A percentile compares a stretch with the other conserved stretches of the same genome.
Conservation (phyloP, 306 rosid genomes). For the peach (Prunus persica) region DNA sequence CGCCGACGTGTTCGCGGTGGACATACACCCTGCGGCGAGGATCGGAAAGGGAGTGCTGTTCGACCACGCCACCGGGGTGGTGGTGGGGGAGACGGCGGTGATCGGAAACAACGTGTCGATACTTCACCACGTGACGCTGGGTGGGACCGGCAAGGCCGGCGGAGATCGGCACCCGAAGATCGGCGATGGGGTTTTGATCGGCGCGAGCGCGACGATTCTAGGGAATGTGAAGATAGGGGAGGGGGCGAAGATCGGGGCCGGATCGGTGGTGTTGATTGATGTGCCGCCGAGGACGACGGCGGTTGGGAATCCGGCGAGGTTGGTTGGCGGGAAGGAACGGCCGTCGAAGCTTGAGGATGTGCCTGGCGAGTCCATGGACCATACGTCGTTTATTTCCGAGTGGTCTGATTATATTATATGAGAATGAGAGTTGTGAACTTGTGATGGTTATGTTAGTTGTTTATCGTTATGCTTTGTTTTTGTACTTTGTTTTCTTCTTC, state of each 20-base stretch:
- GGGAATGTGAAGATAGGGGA: slow-evolving; percentile 88
- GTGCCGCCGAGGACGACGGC: slow-evolving; percentile 75
- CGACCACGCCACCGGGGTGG: slow-evolving; percentile 89
- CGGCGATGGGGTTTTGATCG: slow-evolving; percentile 88
- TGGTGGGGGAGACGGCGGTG: slow-evolving; percentile 96
- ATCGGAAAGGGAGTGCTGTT: slow-evolving; percentile 83
- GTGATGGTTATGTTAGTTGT: not conserved
- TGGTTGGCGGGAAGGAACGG: slow-evolving; percentile 89
- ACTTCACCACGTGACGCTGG: slow-evolving; percentile 87
- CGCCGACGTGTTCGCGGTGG: slow-evolving; percentile 82
- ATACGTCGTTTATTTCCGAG: slow-evolving; percentile 84
- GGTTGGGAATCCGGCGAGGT: slow-evolving; percentile 83
- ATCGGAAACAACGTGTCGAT: slow-evolving; percentile 90
- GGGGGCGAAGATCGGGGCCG: slow-evolving; percentile 90
- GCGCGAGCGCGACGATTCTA: slow-evolving; percentile 89
- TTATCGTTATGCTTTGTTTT: not conserved
- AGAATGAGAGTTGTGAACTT: not conserved
- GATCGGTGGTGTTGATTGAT: slow-evolving; percentile 84
- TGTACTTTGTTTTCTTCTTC: not conserved
- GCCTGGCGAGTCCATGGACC: slow-evolving; percentile 96
- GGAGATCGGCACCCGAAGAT: slow-evolving; percentile 96
- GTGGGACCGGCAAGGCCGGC: slow-evolving; percentile 91
- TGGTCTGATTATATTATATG: slow-evolving; percentile 88
- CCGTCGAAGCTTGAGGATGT: slow-evolving; percentile 74
- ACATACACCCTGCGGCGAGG: slow-evolving; percentile 88